Percentiles rank a stretch among this genome's conserved stretches.
phyloP scores from a whole-genome alignment of 495 filamentous ascomycete species.

The Aspergillus nidulans region DNA sequence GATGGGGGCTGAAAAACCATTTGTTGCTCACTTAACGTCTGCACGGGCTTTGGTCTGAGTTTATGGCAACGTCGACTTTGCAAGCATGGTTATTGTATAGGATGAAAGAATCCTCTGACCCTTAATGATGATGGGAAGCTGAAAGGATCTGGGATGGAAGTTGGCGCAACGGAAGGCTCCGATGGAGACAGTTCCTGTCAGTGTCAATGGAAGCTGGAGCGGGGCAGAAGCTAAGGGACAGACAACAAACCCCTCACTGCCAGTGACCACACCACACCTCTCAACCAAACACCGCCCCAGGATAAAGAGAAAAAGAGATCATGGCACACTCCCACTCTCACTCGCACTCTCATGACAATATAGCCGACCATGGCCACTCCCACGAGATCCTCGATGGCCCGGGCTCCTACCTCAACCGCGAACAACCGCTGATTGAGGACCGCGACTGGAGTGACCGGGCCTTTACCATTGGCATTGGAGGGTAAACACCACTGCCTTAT shows the following conservation, averaged over 20 bases:
- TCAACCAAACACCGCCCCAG: neutral
- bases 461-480: conserved; percentile 94
- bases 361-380: conserved; percentile 83
- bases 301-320: neutral
- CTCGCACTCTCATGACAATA: conserved; percentile 56
- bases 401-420: conserved; percentile 82
- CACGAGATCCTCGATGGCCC: conserved; percentile 96
- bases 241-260: neutral
- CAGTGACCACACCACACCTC: neutral
- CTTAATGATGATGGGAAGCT: neutral
- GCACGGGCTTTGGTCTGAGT: neutral
- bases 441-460: conserved; percentile 86
- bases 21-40: conserved; percentile 1
- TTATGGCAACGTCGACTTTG: neutral
- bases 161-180: neutral
- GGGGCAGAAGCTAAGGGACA: neutral
- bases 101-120: conserved; percentile 1
- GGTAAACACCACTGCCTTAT: conserved; percentile 57
- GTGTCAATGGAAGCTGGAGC: neutral
- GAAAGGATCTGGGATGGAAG: neutral
- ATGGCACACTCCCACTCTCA: conserved; percentile 40
- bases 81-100: neutral
- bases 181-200: neutral
- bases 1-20: neutral
- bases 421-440: conserved; percentile 87